Conservation (phyloP, 805 yeast species). For the Wickerhamomyces silvicola region DNA sequence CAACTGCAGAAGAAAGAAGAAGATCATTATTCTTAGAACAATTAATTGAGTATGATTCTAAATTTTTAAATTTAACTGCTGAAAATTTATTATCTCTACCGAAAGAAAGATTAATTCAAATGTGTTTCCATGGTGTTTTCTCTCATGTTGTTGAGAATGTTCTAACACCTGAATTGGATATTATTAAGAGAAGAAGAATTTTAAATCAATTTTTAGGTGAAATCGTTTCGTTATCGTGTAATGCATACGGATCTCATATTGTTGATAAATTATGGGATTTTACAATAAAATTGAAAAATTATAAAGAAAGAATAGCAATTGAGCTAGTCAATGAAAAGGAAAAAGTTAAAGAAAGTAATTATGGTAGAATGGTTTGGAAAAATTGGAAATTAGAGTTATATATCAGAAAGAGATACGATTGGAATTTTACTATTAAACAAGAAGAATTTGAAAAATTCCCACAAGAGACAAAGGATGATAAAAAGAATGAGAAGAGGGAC, state of each 20-base stretch:
- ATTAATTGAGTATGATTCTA: constrained; percentile 60
- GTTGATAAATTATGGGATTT: constrained; percentile 81
- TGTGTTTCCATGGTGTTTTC: constrained; percentile 86
- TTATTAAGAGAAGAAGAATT: constrained; percentile 57
- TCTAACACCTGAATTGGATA: constrained; percentile 42
- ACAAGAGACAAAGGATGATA: constrained; percentile 21
- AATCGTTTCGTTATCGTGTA: constrained; percentile 59
- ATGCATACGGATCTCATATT: constrained; percentile 87
- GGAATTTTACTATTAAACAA: constrained; percentile 63
- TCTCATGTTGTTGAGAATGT: constrained; percentile 80
- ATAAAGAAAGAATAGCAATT: constrained; percentile 79
- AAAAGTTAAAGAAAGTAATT: constrained; percentile 73
- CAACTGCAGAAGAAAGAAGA: constrained; percentile 84
- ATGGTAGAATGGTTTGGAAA: constrained; percentile 91
- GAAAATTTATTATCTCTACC: constrained; percentile 57
- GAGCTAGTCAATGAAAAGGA: constrained; percentile 54
- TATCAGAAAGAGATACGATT: constrained; percentile 66
- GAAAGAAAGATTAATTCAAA: constrained; percentile 53
- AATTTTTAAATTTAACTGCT: constrained; percentile 50
- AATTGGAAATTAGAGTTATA: constrained; percentile 89
- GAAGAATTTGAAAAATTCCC: constrained; percentile 39
- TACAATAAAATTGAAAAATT: constrained; percentile 69
- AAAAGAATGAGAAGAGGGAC: not conserved
- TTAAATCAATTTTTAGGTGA: constrained; percentile 58
- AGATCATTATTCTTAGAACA: constrained; percentile 69